Evolutionary conservation across 1,139 yeast species (phyloP).

Genomic region (Blastobotrys persicus): DNA sequence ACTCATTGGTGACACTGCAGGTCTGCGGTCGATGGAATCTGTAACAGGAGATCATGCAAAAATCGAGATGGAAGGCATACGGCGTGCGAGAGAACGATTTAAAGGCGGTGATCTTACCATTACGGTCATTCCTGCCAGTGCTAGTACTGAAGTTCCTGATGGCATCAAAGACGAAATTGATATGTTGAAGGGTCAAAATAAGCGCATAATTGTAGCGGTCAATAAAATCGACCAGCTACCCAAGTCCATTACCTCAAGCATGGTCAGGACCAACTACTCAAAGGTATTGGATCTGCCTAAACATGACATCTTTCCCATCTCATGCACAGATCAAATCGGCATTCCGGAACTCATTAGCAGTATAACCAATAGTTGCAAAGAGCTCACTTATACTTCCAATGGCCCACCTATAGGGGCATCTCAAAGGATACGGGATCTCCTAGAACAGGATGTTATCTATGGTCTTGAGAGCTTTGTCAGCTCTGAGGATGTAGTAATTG

Average conservation of each 20-base stretch:
- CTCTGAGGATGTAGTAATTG: slow-evolving; percentile 71
- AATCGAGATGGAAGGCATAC: slow-evolving; percentile 82
- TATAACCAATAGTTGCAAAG: slow-evolving; percentile 48
- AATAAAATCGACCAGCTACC: slow-evolving; percentile 36
- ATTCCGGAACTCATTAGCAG: slow-evolving; percentile 44
- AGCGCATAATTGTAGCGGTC: slow-evolving; percentile 31
- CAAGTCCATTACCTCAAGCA: slow-evolving; percentile 3
- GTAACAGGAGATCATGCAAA: slow-evolving; percentile 37
- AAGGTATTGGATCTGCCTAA: slow-evolving; percentile 34
- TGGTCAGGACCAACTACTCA: slow-evolving; percentile 17
- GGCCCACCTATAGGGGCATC: slow-evolving; percentile 53
- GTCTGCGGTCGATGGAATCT: slow-evolving; percentile 54
- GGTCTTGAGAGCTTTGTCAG: slow-evolving; percentile 64
- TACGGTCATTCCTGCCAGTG: slow-evolving; percentile 33
- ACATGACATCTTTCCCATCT: slow-evolving; percentile 47
- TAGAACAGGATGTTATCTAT: slow-evolving; percentile 66
- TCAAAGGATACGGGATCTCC: slow-evolving; percentile 67
- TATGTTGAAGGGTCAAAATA: slow-evolving; percentile 25
- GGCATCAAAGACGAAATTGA: slow-evolving; percentile 28
- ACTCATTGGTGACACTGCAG: slow-evolving; percentile 90
- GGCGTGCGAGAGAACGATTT: slow-evolving; percentile 62
- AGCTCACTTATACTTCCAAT: slow-evolving; percentile 32
- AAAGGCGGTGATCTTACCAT: slow-evolving; percentile 61
- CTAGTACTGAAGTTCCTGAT: slow-evolving; percentile 15
- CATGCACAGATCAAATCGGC: slow-evolving; percentile 63